Conservation (phyloP, 2,329 filamentous ascomycete species). For the Penicillium occitanis region DNA sequence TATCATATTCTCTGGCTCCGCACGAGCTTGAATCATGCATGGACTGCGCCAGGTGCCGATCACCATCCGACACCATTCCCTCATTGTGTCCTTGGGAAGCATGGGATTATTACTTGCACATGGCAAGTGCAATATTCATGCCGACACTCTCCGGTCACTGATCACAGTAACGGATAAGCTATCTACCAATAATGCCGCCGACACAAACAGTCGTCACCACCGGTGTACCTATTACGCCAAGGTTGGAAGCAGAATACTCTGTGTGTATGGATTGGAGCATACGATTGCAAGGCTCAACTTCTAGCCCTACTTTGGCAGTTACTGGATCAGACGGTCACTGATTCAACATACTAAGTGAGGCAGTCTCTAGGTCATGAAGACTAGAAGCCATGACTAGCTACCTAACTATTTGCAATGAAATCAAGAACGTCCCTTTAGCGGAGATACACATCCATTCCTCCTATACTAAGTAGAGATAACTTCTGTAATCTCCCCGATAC, state of each 20-base stretch:
- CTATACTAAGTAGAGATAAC: too few relatives aligned
- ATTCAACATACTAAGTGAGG: too few relatives aligned
- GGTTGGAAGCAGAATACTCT: neutral
- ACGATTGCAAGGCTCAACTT: neutral
- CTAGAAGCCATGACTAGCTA: neutral
- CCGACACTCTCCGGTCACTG: too few relatives aligned
- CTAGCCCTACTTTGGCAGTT: neutral
- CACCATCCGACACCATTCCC: neutral
- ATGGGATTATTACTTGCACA: neutral
- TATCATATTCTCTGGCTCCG: neutral
- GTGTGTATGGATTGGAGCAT: neutral
- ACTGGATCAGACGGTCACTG: neutral
- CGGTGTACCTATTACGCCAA: neutral
- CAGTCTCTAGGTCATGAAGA: neutral
- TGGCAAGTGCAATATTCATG: neutral
- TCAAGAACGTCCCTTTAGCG: neutral
- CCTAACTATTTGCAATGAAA: neutral
- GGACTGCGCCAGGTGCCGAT: neutral
- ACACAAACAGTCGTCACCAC: neutral
- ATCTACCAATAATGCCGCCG: too few relatives aligned
- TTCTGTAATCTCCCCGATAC: neutral
- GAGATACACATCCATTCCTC: neutral
- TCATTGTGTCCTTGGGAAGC: neutral
- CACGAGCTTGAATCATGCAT: neutral
- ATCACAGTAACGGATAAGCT: neutral